Percentiles rank a stretch among this genome's conserved stretches.
Conservation (phyloP, 1,139 yeast genomes). For the Yamadazyma dushanensis region DNA sequence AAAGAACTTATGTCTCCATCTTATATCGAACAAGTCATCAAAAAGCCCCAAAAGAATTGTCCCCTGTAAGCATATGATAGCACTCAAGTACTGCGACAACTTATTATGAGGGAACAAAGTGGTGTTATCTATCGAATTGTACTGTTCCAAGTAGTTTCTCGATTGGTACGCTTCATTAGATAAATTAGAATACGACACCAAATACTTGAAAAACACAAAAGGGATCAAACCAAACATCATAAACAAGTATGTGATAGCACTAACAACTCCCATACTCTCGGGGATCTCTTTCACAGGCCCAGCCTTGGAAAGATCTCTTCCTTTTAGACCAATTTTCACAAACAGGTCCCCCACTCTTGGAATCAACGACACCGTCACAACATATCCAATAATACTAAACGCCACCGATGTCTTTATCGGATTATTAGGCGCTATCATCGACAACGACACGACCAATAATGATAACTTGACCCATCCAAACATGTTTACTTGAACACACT, state of each 20-base stretch:
- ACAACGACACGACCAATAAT: slow-evolving; percentile 20
- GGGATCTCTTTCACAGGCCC: slow-evolving; percentile 61
- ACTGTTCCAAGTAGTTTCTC: slow-evolving; percentile 37
- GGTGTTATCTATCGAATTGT: slow-evolving; percentile 31
- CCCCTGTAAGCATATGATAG: slow-evolving; percentile 77
- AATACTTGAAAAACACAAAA: slow-evolving; percentile 78
- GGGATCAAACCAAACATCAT: slow-evolving; percentile 86
- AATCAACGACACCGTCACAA: slow-evolving; percentile 56
- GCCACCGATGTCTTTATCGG: slow-evolving; percentile 58
- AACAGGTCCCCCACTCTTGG: slow-evolving; percentile 70
- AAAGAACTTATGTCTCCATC: slow-evolving; percentile 97
- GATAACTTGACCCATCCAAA: slow-evolving; percentile 14
- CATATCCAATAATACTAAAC: slow-evolving; percentile 66
- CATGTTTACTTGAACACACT: slow-evolving; percentile 3
- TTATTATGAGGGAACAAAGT: slow-evolving; percentile 74
- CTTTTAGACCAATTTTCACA: slow-evolving; percentile 74
- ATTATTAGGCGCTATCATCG: slow-evolving; percentile 27
- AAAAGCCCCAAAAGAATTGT: slow-evolving; percentile 86
- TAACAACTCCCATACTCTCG: slow-evolving; percentile 87
- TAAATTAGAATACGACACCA: slow-evolving; percentile 51
- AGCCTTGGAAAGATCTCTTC: slow-evolving; percentile 76
- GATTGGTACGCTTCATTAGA: slow-evolving; percentile 37
- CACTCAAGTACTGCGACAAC: slow-evolving; percentile 82
- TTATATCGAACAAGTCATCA: slow-evolving; percentile 90
- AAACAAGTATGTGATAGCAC: slow-evolving; percentile 78